Evolutionary conservation across 2,329 filamentous ascomycete species (phyloP).

Genomic region (Trichophyton benhamiae): DNA sequence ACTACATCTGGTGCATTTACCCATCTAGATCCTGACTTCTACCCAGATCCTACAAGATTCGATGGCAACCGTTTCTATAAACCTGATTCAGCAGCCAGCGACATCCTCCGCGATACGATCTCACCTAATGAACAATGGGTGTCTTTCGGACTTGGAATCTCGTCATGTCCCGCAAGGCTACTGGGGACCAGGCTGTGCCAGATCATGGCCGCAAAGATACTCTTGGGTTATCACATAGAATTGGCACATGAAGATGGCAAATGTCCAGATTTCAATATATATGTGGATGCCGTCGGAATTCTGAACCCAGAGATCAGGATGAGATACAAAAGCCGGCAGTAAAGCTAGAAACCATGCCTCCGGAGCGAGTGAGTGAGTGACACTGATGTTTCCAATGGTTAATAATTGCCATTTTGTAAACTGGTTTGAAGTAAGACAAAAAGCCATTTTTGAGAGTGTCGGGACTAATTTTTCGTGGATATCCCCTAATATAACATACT

Average conservation of each 20-base stretch:
- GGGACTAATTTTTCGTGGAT: too few species aligned
- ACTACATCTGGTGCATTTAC: not conserved
- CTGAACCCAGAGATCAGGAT: not conserved
- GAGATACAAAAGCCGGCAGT: not conserved
- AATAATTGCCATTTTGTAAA: too few species aligned
- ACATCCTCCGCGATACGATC: not conserved
- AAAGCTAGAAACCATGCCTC: not conserved
- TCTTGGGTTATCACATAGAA: not conserved
- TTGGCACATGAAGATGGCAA: not conserved
- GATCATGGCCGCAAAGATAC: not conserved
- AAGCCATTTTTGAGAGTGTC: too few species aligned
- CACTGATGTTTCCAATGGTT: too few species aligned
- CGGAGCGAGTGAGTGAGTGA: not conserved
- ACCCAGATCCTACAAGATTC: not conserved
- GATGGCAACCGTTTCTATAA: constrained; percentile 1
- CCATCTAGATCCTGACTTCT: constrained; percentile 1
- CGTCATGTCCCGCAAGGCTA: not conserved
- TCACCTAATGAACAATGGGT: not conserved
- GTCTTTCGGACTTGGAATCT: not conserved
- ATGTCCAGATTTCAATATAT: not conserved
- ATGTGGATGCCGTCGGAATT: not conserved
- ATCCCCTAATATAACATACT: too few species aligned
- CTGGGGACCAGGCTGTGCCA: not conserved
- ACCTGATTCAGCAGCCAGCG: not conserved
- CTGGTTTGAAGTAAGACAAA: too few species aligned